Evolutionary conservation across 1,139 yeast species (phyloP), one percentile per base, ranked within the genome.

Genomic region (Pichia norvegensis): DNA sequence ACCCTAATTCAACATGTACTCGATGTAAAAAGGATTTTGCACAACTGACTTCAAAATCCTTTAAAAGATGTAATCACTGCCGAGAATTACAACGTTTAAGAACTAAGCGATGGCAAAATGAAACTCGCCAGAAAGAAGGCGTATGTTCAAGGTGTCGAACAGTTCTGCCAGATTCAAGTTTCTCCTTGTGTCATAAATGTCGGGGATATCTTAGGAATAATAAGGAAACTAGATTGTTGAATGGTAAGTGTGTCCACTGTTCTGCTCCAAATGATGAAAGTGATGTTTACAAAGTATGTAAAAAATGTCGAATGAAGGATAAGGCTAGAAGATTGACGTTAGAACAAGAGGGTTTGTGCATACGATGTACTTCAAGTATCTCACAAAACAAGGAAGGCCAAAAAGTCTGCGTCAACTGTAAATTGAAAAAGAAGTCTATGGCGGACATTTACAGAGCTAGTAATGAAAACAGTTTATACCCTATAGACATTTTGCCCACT

Each of bases 241-340:
- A 72, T 53, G 85, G 86, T 0, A 73, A 73, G 55, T 80, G 86
- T 63, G 82, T 79, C 9, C 85, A 80, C 57, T 80, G 86, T 54
- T 69, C 79, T 2, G 84, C 84, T 1, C 79, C 81, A 3, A 67
- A 78, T 42, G 45, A 46, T n/a, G 62, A 50, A 42, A 48, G 45
- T 16, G 68, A 71, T 6, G 67, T 67, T 45, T 79, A 67, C 59
- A 79, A 79, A 57, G 85, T 80, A 11, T 80, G 86, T 57, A 68
- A 70, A 49, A 66, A 84, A 52, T 80, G 86, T 60, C 68, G 85
- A 48, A 76, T 71, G 45, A 78, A 76, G 54, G 85, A 79, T 56
- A 77, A 75, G 56, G 65, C 74, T 42, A 66, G 85, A 52, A 62
- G 85, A 49, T 67, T 74, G 33, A 73, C 72, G 46, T 63, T 79